Evolutionary conservation across 2,329 filamentous ascomycete species (phyloP), one percentile per base, ranked within the genome.

Genomic region (Remersonia thermophila): DNA sequence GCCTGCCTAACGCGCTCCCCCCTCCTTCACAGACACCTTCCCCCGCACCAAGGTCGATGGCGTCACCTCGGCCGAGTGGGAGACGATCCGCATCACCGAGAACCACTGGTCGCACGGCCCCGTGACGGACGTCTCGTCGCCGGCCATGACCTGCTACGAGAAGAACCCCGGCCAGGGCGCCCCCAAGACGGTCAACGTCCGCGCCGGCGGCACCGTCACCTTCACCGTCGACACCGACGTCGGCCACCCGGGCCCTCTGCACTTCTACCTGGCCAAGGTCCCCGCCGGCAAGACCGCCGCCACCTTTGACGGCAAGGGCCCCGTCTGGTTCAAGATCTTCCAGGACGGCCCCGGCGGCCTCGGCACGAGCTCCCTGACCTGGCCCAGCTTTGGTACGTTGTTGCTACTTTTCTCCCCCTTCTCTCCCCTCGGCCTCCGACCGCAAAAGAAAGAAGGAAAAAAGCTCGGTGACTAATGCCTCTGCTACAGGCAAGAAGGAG

Each of bases 61-160:
- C 15, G 28, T 30, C 26, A 25, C 33, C 20, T 46, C 47, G 3
- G 42, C 37, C 35, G 55, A 57, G 36, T 60, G 55, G 55, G 54
- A 49, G 10, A 44, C 50, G 7, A 54, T 65, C 31, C 58, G 62
- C 30, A 54, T 58, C 46, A 64, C 62, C 26, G 57, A 59, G 36
- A 65, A 66, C 52, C 62, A 57, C 44, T 61, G 63, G 47, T 56
- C 50, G 37, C 62, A 63, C 46, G 53, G 52, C 9, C 61, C 61
- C 15, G 59, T 64, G 7, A 56, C 53, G 2, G 58, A 62, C 37
- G 60, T 64, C 16, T 55, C 42, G 14, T 60, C 55, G 16, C 33
- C 53, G 1, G 53, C 55, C 28, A 63, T 64, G 53, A 59, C 59
- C 11, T 65, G 61, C 52, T 64, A 59, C 51, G 51, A 64, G 48